A percentile compares a stretch with the other conserved stretches of the same genome.
These are phyloP conservation scores for Hydrangea macrophylla DNA, from an alignment of 148 eudicot species.

Conservation along the genomic window DNA sequence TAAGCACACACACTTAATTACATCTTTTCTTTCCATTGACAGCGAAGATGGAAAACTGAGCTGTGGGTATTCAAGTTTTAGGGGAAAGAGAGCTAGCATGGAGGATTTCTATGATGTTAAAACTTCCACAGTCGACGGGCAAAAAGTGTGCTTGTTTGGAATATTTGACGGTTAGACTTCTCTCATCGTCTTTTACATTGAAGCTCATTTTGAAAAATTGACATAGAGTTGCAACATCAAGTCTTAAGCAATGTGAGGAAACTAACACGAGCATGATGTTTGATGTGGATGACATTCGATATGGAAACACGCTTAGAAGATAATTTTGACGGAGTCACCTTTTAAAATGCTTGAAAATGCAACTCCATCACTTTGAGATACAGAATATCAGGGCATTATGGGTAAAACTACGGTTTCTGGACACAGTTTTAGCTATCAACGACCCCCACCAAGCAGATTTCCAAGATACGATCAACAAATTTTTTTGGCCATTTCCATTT, in stretches of 20 bases:
- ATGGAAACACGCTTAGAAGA: neutral
- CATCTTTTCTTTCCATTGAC: conserved; percentile 31
- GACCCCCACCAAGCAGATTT: neutral
- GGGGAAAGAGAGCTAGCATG: conserved; percentile 96
- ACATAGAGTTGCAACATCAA: neutral
- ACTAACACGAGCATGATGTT: neutral
- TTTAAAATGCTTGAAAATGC: neutral
- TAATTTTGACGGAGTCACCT: neutral
- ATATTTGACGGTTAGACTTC: conserved; percentile 84
- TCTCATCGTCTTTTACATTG: conserved; percentile 7
- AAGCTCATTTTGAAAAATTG: conserved; percentile 1
- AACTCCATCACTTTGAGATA: neutral
- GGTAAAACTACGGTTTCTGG: neutral
- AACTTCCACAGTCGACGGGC: conserved; percentile 63
- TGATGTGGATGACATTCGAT: neutral
- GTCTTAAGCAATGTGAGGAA: neutral
- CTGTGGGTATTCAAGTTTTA: conserved; percentile 90
- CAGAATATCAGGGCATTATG: neutral
- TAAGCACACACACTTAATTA: conserved; percentile 19
- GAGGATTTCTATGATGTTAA: conserved; percentile 93
- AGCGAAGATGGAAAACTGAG: conserved; percentile 90
- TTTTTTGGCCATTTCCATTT: neutral
- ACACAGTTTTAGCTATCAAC: conserved; percentile 6
- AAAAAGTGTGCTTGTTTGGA: conserved; percentile 82
- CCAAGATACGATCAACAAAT: neutral